Conservation (phyloP, 2,329 filamentous ascomycete genomes). For the Fusarium longipes region DNA sequence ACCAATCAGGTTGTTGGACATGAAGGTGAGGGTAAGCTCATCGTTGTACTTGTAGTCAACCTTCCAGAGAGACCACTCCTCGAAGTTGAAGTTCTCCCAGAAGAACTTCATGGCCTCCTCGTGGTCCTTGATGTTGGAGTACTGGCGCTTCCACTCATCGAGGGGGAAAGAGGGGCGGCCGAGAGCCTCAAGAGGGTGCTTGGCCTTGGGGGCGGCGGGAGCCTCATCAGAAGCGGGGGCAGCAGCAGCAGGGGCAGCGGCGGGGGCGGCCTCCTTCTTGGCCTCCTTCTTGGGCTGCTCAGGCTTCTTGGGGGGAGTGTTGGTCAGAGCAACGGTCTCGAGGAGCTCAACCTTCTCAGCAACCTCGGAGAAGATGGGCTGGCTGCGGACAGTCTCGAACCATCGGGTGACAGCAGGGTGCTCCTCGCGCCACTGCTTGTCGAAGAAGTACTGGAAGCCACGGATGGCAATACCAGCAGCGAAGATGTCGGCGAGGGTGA, state of each 20-base stretch:
- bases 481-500: constrained; percentile 97
- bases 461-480: constrained; percentile 80
- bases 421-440: constrained; percentile 85
- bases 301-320: constrained; percentile 80
- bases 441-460: constrained; percentile 94
- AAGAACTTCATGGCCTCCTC: constrained; percentile 89
- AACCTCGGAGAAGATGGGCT: constrained; percentile 88
- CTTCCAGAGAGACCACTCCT: constrained; percentile 96
- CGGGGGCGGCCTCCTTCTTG: constrained; percentile 64
- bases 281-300: constrained; percentile 73
- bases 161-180: constrained; percentile 82
- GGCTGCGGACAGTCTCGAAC: constrained; percentile 94
- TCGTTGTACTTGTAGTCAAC: constrained; percentile 99
- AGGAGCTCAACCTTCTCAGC: constrained; percentile 80
- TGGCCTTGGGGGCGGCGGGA: constrained; percentile 81
- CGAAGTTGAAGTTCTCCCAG: constrained; percentile 94
- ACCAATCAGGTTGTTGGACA: constrained; percentile 98
- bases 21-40: constrained; percentile 97
- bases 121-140: constrained; percentile 93
- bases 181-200: constrained; percentile 92
- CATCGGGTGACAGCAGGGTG: constrained; percentile 91
- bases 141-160: constrained; percentile 98
- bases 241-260: constrained; percentile 43
- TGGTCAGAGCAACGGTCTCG: constrained; percentile 81
- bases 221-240: constrained; percentile 57